A percentile compares a stretch with the other conserved stretches of the same genome.
These are phyloP conservation scores for Mycena citricolor DNA, from an alignment of 1,284 basidiomycete genomes.

Conservation along the genomic window DNA sequence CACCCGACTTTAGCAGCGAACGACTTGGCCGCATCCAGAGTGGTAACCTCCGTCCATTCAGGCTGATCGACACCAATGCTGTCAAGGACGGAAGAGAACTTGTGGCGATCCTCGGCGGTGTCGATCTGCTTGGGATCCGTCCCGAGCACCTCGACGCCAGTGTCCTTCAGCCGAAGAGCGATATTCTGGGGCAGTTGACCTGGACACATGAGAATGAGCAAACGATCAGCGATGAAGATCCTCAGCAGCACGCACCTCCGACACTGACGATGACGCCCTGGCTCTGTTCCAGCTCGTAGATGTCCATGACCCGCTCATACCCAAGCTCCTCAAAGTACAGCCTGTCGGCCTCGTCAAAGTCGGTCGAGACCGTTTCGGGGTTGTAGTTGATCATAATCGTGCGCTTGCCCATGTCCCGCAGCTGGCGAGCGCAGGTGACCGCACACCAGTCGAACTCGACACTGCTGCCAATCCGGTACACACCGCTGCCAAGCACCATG, in stretches of 20 bases:
- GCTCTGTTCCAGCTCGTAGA: slow-evolving; percentile 95
- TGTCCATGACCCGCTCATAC: slow-evolving; percentile 99
- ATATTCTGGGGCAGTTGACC: slow-evolving; percentile 98
- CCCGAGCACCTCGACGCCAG: slow-evolving; percentile 90
- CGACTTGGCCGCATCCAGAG: slow-evolving; percentile 86
- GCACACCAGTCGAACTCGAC: slow-evolving; percentile 99
- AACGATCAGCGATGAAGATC: too few relatives aligned
- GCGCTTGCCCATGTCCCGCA: slow-evolving; percentile 89
- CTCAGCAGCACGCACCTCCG: slow-evolving; percentile 63
- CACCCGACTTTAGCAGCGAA: slow-evolving; percentile 86
- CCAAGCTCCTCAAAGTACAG: slow-evolving; percentile 99
- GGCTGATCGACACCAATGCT: slow-evolving; percentile 96
- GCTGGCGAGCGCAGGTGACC: slow-evolving; percentile 92
- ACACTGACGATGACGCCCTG: slow-evolving; percentile 95
- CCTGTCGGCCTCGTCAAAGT: slow-evolving; percentile 98
- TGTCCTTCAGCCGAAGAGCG: slow-evolving; percentile 90
- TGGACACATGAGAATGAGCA: slow-evolving; percentile 31
- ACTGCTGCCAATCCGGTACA: slow-evolving; percentile 97
- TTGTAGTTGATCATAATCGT: slow-evolving; percentile 99
- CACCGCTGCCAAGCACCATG: slow-evolving; percentile 98
- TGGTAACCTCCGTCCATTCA: slow-evolving; percentile 92
- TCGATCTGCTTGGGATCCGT: slow-evolving; percentile 97
- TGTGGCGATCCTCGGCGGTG: slow-evolving; percentile 97
- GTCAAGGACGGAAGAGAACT: slow-evolving; percentile 97
- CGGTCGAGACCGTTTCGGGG: slow-evolving; percentile 98